These are phyloP conservation scores for Anastatica hierochuntica DNA, from an alignment of 345 rosid genomes.

Conservation along the genomic window DNA sequence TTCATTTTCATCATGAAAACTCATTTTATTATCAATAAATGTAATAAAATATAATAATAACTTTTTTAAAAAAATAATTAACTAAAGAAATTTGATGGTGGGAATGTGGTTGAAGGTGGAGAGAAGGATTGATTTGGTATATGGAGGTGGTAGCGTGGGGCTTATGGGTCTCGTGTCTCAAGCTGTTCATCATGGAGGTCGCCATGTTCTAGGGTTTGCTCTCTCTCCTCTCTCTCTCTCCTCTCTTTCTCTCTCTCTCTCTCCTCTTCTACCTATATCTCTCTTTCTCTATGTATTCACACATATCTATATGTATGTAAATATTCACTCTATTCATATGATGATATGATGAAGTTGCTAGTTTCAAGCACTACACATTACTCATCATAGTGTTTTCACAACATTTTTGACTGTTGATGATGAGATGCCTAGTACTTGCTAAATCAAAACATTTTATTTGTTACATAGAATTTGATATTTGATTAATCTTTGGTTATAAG, in stretches of 20 bases:
- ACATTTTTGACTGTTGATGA: constrained; percentile 18
- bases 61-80: no score
- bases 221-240: constrained; percentile 19
- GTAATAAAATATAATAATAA: background rate
- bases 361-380: constrained; percentile 12
- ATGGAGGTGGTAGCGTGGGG: constrained; percentile 98
- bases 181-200: constrained; percentile 97
- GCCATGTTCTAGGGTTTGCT: constrained; percentile 94
- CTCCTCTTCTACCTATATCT: constrained; percentile 10
- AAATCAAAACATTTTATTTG: background rate
- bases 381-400: constrained; percentile 21
- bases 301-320: constrained; percentile 9
- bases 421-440: constrained; percentile 13
- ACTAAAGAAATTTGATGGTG: constrained; percentile 31
- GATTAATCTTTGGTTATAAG: background rate
- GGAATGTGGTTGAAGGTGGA: constrained; percentile 62
- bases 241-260: constrained; percentile 20
- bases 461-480: background rate
- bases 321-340: background rate
- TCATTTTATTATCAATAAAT: constrained; percentile 16
- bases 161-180: constrained; percentile 98
- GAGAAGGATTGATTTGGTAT: constrained; percentile 86
- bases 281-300: constrained; percentile 14
- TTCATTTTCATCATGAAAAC: constrained; percentile 39
- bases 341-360: constrained; percentile 16